Evolutionary conservation across 441 rosid genomes (phyloP).

Genomic region (Macaranga tanarius): DNA sequence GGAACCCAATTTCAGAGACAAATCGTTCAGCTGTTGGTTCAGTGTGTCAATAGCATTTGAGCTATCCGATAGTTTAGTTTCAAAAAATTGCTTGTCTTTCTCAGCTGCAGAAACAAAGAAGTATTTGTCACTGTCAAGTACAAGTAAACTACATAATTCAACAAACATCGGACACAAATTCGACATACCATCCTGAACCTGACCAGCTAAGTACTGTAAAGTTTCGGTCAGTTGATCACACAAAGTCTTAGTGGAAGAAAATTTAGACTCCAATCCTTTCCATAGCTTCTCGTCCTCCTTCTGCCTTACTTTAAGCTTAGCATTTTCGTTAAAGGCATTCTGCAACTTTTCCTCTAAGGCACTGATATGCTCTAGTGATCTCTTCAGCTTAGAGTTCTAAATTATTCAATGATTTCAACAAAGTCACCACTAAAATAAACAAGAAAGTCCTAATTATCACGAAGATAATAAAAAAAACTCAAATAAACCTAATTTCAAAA

Average conservation of each 20-base stretch:
- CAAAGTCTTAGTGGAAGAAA: constrained; percentile 77
- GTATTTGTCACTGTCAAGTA: constrained; percentile 14
- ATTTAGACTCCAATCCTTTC: constrained; percentile 88
- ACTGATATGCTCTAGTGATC: constrained; percentile 56
- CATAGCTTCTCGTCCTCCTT: constrained; percentile 92
- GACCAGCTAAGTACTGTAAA: constrained; percentile 68
- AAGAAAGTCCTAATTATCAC: constrained; percentile 11
- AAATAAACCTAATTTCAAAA: neutral
- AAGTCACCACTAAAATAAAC: constrained; percentile 22
- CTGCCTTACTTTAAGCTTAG: constrained; percentile 82
- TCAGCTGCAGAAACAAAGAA: constrained; percentile 58
- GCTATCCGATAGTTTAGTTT: constrained; percentile 48
- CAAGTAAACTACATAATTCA: constrained; percentile 18
- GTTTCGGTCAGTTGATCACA: constrained; percentile 89
- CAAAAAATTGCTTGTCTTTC: constrained; percentile 60
- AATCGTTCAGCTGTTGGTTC: constrained; percentile 50
- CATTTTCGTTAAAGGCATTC: constrained; percentile 84
- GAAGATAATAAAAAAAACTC: neutral
- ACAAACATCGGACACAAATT: constrained; percentile 3
- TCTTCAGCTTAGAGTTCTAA: constrained; percentile 78
- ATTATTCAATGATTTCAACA: constrained; percentile 4
- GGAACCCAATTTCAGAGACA: constrained; percentile 53
- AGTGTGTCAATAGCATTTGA: constrained; percentile 55
- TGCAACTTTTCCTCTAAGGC: constrained; percentile 83
- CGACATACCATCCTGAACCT: constrained; percentile 71